Percentiles rank a stretch among this genome's conserved stretches.
Conservation (phyloP, 2,329 filamentous ascomycete genomes). For the Chrysoporthe puriensis region DNA sequence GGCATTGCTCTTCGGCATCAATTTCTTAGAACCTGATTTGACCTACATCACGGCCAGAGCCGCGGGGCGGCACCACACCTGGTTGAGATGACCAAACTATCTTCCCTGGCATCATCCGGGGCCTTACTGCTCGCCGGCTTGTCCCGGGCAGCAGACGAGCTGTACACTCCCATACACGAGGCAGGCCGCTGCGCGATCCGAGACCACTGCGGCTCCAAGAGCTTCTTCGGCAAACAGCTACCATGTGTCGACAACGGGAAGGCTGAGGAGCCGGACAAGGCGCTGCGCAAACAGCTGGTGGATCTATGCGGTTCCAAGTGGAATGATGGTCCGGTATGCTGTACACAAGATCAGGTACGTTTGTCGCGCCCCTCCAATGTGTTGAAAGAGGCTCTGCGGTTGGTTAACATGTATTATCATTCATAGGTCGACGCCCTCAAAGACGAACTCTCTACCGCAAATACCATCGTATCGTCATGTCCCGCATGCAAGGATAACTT, state of each 20-base stretch:
- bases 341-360: constrained; percentile 73
- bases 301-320: constrained; percentile 87
- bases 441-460: constrained; percentile 83
- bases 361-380: not conserved
- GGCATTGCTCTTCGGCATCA: not conserved
- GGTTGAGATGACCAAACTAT: constrained; percentile 43
- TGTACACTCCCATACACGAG: constrained; percentile 71
- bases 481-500: constrained; percentile 98
- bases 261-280: constrained; percentile 73
- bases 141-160: constrained; percentile 32
- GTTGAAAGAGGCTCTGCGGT: not conserved
- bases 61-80: constrained; percentile 25
- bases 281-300: constrained; percentile 76
- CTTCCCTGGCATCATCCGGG: constrained; percentile 38
- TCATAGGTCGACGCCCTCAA: constrained; percentile 75
- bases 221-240: constrained; percentile 85
- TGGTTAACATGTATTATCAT: not conserved
- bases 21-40: constrained; percentile 1
- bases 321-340: constrained; percentile 84
- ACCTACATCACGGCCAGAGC: not conserved
- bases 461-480: constrained; percentile 87
- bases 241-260: constrained; percentile 91
- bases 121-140: constrained; percentile 42
- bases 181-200: constrained; percentile 87
- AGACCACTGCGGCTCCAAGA: constrained; percentile 88